Percentiles rank a stretch among this genome's conserved stretches.
These are phyloP conservation scores for Phyllachora maydis DNA, from an alignment of 2,329 filamentous ascomycete species.

Conservation along the genomic window DNA sequence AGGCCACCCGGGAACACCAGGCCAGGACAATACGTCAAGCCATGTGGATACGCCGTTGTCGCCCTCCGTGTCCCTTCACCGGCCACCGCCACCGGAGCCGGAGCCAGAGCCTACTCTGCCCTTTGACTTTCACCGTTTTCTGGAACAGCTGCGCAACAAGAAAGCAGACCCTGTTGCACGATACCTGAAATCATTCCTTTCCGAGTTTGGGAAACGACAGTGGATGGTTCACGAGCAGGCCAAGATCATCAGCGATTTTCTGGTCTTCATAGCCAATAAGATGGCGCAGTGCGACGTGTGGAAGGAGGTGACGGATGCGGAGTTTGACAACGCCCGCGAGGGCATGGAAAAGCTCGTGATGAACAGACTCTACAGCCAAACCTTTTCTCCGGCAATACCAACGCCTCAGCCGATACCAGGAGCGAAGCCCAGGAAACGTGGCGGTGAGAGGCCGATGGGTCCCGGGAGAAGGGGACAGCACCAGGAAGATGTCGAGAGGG, in stretches of 20 bases:
- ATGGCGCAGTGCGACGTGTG: conserved; percentile 96
- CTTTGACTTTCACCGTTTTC: conserved; percentile 93
- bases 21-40: conserved; percentile 14
- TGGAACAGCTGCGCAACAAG: conserved; percentile 87
- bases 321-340: conserved; percentile 95
- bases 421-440: conserved; percentile 46
- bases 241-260: conserved; percentile 93
- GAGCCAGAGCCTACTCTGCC: conserved; percentile 68
- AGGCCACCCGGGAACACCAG: conserved; percentile 15
- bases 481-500: conserved; percentile 91
- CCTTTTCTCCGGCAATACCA: conserved; percentile 85
- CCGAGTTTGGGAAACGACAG: conserved; percentile 90
- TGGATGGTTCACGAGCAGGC: conserved; percentile 99
- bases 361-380: conserved; percentile 90
- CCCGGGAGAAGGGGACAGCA: conserved; percentile 86
- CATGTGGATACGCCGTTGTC: conserved; percentile 18
- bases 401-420: conserved; percentile 54
- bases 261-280: conserved; percentile 93
- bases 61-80: conserved; percentile 27
- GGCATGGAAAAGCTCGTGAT: conserved; percentile 99
- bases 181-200: conserved; percentile 83
- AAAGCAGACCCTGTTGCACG: conserved; percentile 96
- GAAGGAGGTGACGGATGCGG: conserved; percentile 84
- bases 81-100: conserved; percentile 50
- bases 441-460: conserved; percentile 46